phyloP scores from a whole-genome alignment of 2,329 filamentous ascomycete genomes.

The Nemania sp. region DNA sequence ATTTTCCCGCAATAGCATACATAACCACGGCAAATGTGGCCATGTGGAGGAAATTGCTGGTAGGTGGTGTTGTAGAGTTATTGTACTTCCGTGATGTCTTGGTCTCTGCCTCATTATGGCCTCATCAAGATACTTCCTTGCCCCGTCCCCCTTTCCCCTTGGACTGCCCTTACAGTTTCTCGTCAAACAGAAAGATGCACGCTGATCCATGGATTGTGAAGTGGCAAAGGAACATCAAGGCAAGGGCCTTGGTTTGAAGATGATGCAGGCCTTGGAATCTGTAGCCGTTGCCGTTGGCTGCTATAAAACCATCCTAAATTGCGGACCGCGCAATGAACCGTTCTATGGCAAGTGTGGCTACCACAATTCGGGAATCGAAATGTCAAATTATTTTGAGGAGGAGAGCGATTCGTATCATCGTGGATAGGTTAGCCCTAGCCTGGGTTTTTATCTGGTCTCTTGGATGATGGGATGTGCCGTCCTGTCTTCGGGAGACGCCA shows the following conservation, averaged over 20 bases:
- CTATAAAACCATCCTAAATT: conserved; percentile 82
- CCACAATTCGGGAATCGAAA: conserved; percentile 37
- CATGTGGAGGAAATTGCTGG: conserved; percentile 82
- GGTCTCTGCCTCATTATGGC: not conserved
- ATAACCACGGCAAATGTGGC: conserved; percentile 68
- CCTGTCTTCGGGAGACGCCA: too few relatives aligned
- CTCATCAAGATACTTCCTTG: not conserved
- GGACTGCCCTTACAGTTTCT: not conserved
- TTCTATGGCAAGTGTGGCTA: conserved; percentile 62
- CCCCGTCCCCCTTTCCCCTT: too few relatives aligned
- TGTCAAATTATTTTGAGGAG: conserved; percentile 38
- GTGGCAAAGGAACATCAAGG: conserved; percentile 78
- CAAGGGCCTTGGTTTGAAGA: conserved; percentile 74
- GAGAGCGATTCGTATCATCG: conserved; percentile 34
- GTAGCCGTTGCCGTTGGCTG: conserved; percentile 74
- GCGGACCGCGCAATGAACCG: conserved; percentile 74
- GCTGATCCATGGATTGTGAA: conserved; percentile 9
- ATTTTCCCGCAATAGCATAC: conserved; percentile 52
- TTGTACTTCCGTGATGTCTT: not conserved
- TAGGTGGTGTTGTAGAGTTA: not conserved
- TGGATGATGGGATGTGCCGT: too few relatives aligned
- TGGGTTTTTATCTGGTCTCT: too few relatives aligned
- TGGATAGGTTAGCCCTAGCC: too few relatives aligned
- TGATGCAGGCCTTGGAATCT: conserved; percentile 77
- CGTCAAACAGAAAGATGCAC: not conserved